Evolutionary conservation across 495 filamentous ascomycete species (phyloP).

Genomic region (Penicillium flavigenum): DNA sequence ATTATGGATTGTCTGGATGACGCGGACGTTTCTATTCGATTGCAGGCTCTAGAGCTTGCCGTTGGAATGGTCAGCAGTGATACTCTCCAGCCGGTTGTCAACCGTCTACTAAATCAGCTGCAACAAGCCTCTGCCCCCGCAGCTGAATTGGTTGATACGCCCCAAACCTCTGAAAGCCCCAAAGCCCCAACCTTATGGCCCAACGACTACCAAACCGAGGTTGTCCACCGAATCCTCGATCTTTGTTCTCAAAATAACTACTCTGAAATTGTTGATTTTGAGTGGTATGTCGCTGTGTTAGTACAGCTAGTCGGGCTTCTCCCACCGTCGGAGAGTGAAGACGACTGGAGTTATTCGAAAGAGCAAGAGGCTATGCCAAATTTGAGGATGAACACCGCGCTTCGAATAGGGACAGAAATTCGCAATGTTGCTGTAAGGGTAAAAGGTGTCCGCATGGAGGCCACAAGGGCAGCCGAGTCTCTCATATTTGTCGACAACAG

Average conservation of each 20-base stretch:
- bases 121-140: constrained; percentile 40
- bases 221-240: constrained; percentile 75
- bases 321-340: constrained; percentile 33
- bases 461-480: constrained; percentile 77
- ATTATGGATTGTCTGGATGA: constrained; percentile 96
- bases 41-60: constrained; percentile 86
- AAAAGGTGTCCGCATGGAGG: constrained; percentile 69
- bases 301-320: constrained; percentile 75
- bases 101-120: constrained; percentile 82
- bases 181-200: constrained; percentile 53
- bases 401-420: constrained; percentile 77
- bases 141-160: constrained; percentile 4
- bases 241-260: constrained; percentile 95
- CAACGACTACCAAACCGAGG: constrained; percentile 75
- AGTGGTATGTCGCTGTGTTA: constrained; percentile 90
- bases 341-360: constrained; percentile 23
- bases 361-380: constrained; percentile 21
- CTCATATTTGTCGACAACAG: constrained; percentile 57
- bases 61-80: constrained; percentile 88
- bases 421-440: constrained; percentile 92
- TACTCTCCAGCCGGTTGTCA: constrained; percentile 78
- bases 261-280: constrained; percentile 80
- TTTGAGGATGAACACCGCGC: constrained; percentile 47
- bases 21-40: constrained; percentile 90
- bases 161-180: constrained; percentile 17